A percentile compares a stretch with the other conserved stretches of the same genome.
Evolutionary conservation across 2,329 filamentous ascomycete species (phyloP).

Genomic region (Orbilia brochopaga): DNA sequence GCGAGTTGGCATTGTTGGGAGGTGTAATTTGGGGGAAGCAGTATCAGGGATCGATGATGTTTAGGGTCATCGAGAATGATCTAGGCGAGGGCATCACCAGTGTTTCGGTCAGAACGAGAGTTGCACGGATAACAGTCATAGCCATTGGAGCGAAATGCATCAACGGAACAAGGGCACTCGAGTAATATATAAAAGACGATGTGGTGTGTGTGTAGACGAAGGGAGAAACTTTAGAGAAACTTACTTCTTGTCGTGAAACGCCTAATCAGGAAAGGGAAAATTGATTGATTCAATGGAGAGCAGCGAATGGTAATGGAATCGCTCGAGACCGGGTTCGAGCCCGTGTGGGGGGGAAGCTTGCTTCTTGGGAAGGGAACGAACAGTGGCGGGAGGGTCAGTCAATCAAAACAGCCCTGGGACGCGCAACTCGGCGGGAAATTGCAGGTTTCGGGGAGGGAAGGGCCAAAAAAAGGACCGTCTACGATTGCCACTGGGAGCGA

Average conservation of each 20-base stretch:
- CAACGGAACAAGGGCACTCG: no score
- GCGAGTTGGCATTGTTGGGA: conserved; percentile 42
- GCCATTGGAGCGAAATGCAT: no score
- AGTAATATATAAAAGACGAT: not conserved
- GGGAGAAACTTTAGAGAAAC: not conserved
- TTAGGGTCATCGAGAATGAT: conserved; percentile 40
- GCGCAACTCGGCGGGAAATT: conserved; percentile 5
- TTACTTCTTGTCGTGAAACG: not conserved
- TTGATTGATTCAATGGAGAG: not conserved
- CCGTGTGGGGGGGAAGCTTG: not conserved
- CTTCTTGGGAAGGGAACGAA: no score
- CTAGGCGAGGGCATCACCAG: conserved; percentile 18
- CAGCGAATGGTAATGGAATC: not conserved
- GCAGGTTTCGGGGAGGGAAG: not conserved
- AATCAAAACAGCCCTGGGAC: not conserved
- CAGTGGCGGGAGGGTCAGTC: not conserved
- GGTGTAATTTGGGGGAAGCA: not conserved
- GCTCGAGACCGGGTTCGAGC: not conserved
- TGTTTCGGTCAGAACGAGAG: no score
- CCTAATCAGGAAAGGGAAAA: not conserved
- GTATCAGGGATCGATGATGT: conserved; percentile 31
- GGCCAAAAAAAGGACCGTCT: not conserved
- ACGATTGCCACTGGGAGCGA: not conserved
- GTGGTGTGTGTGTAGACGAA: not conserved
- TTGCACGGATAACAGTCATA: no score